Conservation (phyloP, 352 stramenopile genomes). For the Saprolegnia parasitica region DNA sequence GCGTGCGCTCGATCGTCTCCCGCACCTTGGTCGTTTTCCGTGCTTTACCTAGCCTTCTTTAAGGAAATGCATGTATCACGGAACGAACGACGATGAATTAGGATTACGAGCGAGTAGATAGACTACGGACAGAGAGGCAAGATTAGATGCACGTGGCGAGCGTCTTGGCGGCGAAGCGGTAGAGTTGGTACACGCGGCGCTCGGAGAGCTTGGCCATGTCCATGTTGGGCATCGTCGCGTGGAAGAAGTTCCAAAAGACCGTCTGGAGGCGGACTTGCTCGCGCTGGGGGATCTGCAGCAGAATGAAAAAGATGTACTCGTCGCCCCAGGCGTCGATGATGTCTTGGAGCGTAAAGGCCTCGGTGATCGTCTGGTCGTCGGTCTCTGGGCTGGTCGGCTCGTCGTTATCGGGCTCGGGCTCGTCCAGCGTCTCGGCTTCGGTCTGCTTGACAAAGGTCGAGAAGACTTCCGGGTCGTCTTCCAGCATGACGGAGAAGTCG, state of each 20-base stretch:
- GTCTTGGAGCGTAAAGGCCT: constrained; percentile 45
- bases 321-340: constrained; percentile 25
- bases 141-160: constrained; percentile 6
- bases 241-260: constrained; percentile 12
- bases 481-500: constrained; percentile 22
- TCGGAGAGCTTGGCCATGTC: constrained; percentile 6
- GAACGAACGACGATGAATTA: too few relatives aligned
- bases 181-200: background rate
- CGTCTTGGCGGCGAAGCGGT: constrained; percentile 5
- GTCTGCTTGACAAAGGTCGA: constrained; percentile 7
- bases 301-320: background rate
- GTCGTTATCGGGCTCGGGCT: background rate
- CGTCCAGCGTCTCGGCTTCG: background rate
- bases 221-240: constrained; percentile 5
- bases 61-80: background rate
- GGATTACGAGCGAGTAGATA: too few relatives aligned
- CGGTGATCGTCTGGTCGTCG: background rate
- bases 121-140: too few relatives aligned
- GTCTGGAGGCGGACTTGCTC: constrained; percentile 12
- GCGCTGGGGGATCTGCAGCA: constrained; percentile 23
- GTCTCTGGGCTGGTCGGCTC: background rate
- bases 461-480: constrained; percentile 3
- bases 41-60: constrained; percentile 36
- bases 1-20: constrained; percentile 56
- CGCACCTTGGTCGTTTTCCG: constrained; percentile 54